Evolutionary conservation across 257 asterid genomes (phyloP).

Genomic region (Gardenia jasminoides): DNA sequence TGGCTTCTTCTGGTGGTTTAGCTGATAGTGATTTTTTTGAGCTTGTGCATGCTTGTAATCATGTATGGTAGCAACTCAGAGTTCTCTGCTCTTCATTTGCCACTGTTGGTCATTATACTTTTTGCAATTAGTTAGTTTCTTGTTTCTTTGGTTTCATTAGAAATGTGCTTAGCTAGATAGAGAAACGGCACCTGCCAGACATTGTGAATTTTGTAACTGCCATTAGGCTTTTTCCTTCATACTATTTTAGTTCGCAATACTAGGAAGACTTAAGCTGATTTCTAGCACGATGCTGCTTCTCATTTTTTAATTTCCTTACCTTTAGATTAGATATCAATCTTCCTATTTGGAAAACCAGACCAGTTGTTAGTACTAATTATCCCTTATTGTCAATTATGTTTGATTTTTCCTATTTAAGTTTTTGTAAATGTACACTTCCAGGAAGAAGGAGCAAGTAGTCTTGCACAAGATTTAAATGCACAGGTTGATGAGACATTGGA

Average conservation of each 20-base stretch:
- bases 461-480: slow-evolving; percentile 85
- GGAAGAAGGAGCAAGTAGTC: slow-evolving; percentile 98
- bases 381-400: neutral
- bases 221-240: neutral
- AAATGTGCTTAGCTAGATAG: neutral
- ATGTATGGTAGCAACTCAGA: neutral
- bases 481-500: slow-evolving; percentile 94
- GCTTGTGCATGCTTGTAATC: too few relatives aligned
- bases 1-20: too few relatives aligned
- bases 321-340: neutral
- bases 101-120: neutral
- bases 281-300: too few relatives aligned
- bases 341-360: neutral
- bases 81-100: neutral
- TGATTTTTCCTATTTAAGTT: neutral
- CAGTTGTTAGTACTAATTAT: neutral
- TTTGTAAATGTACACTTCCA: slow-evolving; percentile 17
- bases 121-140: neutral
- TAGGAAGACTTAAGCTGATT: neutral
- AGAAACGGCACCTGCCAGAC: neutral
- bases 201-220: neutral
- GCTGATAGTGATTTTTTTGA: too few relatives aligned
- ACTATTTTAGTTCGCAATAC: neutral
- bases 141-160: neutral
- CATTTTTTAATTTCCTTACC: neutral